Conservation (phyloP, 192 early-diverging fungal genomes). For the Backusella psychrophila region DNA sequence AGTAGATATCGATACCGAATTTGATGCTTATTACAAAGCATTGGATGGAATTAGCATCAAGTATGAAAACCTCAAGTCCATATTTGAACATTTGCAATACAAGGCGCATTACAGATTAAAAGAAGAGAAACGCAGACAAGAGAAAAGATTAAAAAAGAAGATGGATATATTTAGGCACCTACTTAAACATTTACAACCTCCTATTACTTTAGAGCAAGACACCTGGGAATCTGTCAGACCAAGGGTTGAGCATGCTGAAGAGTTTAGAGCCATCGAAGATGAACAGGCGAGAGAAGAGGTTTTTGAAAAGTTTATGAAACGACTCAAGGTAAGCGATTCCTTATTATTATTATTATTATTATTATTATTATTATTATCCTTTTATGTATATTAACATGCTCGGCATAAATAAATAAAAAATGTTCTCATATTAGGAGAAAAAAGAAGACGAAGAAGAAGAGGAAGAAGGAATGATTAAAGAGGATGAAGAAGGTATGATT, state of each 20-base stretch:
- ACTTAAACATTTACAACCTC: conserved; percentile 60
- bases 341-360: not conserved
- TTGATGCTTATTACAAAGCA: conserved; percentile 53
- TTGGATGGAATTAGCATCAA: conserved; percentile 19
- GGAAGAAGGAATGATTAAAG: conserved; percentile 47
- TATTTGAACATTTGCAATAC: conserved; percentile 39
- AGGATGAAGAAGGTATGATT: conserved; percentile 65
- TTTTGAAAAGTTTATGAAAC: conserved; percentile 70
- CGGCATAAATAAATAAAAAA: not conserved
- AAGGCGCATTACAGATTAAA: conserved; percentile 59
- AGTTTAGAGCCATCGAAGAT: conserved; percentile 65
- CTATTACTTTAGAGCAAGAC: conserved; percentile 48
- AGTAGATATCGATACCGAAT: conserved; percentile 45
- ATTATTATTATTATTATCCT: not conserved
- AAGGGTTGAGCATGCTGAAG: conserved; percentile 47
- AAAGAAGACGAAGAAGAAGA: conserved; percentile 43
- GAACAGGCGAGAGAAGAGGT: conserved; percentile 64
- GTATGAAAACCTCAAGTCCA: conserved; percentile 43
- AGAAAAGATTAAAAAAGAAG: conserved; percentile 66
- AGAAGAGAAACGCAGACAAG: conserved; percentile 70
- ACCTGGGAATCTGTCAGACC: conserved; percentile 68
- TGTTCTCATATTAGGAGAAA: conserved; percentile 27
- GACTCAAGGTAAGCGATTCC: conserved; percentile 51
- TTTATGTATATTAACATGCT: not conserved
- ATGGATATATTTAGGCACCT: conserved; percentile 76